phyloP scores from a whole-genome alignment of 371 early-diverging fungal genomes.

The Zopfochytrium polystomum region DNA sequence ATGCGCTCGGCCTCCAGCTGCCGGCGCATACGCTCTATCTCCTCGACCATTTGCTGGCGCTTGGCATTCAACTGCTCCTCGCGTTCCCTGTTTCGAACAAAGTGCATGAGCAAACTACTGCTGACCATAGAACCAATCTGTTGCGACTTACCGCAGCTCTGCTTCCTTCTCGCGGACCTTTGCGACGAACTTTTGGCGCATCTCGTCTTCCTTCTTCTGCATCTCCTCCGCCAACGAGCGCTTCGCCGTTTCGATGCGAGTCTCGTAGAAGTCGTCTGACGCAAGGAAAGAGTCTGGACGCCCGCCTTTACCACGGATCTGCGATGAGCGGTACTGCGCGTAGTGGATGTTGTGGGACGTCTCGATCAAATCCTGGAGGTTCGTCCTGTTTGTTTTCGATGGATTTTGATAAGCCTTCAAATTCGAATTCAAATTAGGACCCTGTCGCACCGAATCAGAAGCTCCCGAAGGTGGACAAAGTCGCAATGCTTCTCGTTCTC shows the following conservation, averaged over 20 bases:
- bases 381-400: constrained; percentile 54
- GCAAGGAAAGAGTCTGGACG: constrained; percentile 71
- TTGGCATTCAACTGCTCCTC: constrained; percentile 60
- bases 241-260: constrained; percentile 56
- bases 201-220: constrained; percentile 69
- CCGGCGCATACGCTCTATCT: constrained; percentile 52
- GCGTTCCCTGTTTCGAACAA: constrained; percentile 40
- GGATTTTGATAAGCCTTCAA: background rate
- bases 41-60: constrained; percentile 57
- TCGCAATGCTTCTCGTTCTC: constrained; percentile 56
- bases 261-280: constrained; percentile 73
- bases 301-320: constrained; percentile 45
- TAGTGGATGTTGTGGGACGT: constrained; percentile 51
- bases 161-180: constrained; percentile 75
- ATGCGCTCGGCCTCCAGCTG: constrained; percentile 31
- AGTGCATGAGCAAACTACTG: background rate
- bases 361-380: constrained; percentile 52
- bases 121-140: background rate
- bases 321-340: constrained; percentile 39
- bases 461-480: constrained; percentile 55
- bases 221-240: constrained; percentile 60
- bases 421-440: constrained; percentile 19
- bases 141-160: constrained; percentile 43
- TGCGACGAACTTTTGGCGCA: constrained; percentile 68
- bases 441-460: constrained; percentile 40